A percentile compares a stretch with the other conserved stretches of the same genome.
Evolutionary conservation across 2,329 filamentous ascomycete genomes (phyloP).

Genomic region (Myrmaecium sp.): DNA sequence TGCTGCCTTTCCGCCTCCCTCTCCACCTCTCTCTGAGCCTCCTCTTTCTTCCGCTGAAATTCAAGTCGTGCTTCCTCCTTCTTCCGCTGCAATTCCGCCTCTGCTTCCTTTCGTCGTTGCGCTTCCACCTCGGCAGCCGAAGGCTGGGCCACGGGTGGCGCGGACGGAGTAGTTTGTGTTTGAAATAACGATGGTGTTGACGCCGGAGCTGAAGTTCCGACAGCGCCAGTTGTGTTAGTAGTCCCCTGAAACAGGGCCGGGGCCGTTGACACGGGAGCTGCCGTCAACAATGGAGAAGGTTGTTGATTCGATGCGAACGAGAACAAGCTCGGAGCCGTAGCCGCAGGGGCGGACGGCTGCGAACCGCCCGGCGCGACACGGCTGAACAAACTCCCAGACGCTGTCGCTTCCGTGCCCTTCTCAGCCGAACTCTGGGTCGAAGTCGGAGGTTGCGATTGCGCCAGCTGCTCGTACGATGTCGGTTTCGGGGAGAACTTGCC

Average conservation of each 20-base stretch:
- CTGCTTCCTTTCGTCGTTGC: constrained; percentile 8
- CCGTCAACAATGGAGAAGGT: no score
- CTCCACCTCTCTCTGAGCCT: constrained; percentile 8
- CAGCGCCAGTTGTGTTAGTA: no score
- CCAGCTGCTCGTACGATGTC: neutral
- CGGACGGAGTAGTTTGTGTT: constrained; percentile 1
- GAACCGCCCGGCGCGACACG: no score
- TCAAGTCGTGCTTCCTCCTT: constrained; percentile 13
- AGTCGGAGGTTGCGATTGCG: no score
- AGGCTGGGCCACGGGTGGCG: neutral
- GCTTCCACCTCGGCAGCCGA: neutral
- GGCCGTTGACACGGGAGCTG: no score
- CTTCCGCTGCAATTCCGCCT: constrained; percentile 17
- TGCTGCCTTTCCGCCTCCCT: constrained; percentile 9
- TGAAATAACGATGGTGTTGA: no score
- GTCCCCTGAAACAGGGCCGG: no score
- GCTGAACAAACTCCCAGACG: no score
- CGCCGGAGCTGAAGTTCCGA: no score
- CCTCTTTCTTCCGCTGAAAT: constrained; percentile 17
- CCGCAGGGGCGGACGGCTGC: no score
- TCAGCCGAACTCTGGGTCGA: neutral
- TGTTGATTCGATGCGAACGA: no score
- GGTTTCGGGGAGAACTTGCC: neutral
- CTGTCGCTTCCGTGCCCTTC: neutral
- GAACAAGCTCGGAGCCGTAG: no score